Evolutionary conservation across 1,284 basidiomycete genomes (phyloP).

Genomic region (Austroboletus niveus): DNA sequence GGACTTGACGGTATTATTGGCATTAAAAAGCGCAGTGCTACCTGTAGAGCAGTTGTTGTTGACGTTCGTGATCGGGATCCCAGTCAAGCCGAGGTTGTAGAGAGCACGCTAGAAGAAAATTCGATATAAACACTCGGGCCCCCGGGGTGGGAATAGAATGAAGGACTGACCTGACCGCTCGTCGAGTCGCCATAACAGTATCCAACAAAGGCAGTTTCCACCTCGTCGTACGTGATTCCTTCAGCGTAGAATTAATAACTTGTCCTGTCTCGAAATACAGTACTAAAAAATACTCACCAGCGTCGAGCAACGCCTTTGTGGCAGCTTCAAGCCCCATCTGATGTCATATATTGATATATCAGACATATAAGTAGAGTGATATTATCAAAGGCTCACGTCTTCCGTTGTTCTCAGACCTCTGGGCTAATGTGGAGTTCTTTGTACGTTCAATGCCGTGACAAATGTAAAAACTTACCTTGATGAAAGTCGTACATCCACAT

Average conservation of each 20-base stretch:
- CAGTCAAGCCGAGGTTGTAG: slow-evolving; percentile 84
- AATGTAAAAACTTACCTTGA: slow-evolving; percentile 12
- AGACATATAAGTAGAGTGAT: not conserved
- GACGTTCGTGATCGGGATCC: slow-evolving; percentile 84
- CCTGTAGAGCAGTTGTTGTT: slow-evolving; percentile 86
- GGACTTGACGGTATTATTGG: slow-evolving; percentile 65
- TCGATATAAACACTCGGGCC: not conserved
- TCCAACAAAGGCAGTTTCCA: slow-evolving; percentile 79
- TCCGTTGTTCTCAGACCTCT: slow-evolving; percentile 26
- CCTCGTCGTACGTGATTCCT: slow-evolving; percentile 78
- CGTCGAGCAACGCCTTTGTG: slow-evolving; percentile 23
- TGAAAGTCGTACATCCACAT: slow-evolving; percentile 28
- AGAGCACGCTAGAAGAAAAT: slow-evolving; percentile 47
- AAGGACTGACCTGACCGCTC: slow-evolving; percentile 57
- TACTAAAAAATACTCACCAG: slow-evolving; percentile 9
- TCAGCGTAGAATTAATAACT: not conserved
- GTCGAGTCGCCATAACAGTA: slow-evolving; percentile 82
- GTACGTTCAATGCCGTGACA: not conserved
- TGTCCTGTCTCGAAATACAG: not conserved
- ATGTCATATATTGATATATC: not conserved
- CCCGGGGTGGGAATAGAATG: slow-evolving; percentile 37
- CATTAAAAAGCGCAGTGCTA: slow-evolving; percentile 70
- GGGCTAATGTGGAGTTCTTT: slow-evolving; percentile 11
- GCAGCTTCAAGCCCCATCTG: slow-evolving; percentile 20
- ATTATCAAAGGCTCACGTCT: slow-evolving; percentile 12